A percentile compares a stretch with the other conserved stretches of the same genome.
These are phyloP conservation scores for Fusarium camptoceras DNA, from an alignment of 2,329 filamentous ascomycete genomes.

Conservation along the genomic window DNA sequence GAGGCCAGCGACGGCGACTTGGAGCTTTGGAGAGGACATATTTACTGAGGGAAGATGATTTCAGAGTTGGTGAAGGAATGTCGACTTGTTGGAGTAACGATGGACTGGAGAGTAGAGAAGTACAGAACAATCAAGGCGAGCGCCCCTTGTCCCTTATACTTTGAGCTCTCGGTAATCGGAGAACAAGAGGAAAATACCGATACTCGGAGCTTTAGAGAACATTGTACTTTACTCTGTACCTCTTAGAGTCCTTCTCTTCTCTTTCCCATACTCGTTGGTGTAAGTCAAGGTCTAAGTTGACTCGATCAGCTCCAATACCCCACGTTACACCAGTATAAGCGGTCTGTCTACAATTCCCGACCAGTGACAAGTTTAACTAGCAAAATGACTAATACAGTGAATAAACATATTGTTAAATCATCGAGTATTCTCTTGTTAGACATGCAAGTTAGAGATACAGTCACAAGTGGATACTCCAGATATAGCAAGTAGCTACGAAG, in stretches of 20 bases:
- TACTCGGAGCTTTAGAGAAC: conserved; percentile 18
- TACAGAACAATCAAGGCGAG: neutral
- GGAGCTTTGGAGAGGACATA: conserved; percentile 44
- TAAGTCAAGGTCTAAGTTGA: conserved; percentile 7
- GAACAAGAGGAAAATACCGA: neutral
- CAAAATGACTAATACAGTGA: neutral
- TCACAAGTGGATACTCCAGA: conserved; percentile 11
- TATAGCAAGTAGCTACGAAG: conserved; percentile 18
- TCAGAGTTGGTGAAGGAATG: neutral
- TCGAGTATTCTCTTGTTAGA: neutral
- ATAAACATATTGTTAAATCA: neutral
- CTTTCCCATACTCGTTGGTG: neutral
- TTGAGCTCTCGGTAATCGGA: neutral
- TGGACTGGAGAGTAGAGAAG: conserved; percentile 1
- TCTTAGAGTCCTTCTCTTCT: neutral
- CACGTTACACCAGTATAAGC: neutral
- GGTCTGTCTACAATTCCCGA: neutral
- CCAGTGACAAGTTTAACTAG: neutral
- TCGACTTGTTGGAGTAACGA: neutral
- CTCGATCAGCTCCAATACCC: neutral
- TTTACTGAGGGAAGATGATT: neutral
- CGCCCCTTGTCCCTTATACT: conserved; percentile 30
- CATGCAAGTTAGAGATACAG: neutral
- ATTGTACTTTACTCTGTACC: neutral
- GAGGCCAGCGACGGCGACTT: conserved; percentile 43